Percentiles rank a stretch among this genome's conserved stretches.
Evolutionary conservation across 129 eudicot genomes (phyloP).

Genomic region (Flaveria bidentis): DNA sequence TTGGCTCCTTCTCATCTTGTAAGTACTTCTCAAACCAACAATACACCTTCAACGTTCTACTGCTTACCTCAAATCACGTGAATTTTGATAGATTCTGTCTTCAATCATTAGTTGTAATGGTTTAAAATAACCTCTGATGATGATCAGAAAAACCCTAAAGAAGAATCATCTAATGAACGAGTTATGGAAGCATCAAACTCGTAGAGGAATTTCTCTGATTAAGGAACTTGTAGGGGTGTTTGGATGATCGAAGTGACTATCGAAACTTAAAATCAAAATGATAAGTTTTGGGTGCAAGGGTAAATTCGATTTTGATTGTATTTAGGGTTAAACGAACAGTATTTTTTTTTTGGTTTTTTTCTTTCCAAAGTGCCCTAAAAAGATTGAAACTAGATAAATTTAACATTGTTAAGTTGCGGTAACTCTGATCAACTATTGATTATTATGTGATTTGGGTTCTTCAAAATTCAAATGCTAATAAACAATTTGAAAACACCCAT

Average conservation of each 20-base stretch:
- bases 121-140: too few species aligned
- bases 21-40: slow-evolving; percentile 5
- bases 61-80: too few species aligned
- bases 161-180: too few species aligned
- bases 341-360: too few species aligned
- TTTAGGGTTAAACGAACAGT: not conserved
- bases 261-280: not conserved
- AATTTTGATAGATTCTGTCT: too few species aligned
- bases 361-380: not conserved
- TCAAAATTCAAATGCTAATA: not conserved
- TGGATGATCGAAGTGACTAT: not conserved
- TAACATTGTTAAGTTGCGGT: not conserved
- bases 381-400: not conserved
- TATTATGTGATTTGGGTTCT: not conserved
- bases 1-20: slow-evolving; percentile 82
- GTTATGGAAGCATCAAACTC: too few species aligned
- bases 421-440: not conserved
- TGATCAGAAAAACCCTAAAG: too few species aligned
- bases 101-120: too few species aligned
- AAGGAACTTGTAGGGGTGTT: not conserved
- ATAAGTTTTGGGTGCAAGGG: not conserved
- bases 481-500: not conserved
- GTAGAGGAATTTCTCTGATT: too few species aligned
- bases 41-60: too few species aligned
- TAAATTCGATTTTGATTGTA: not conserved